Percentiles rank a stretch among this genome's conserved stretches.
Evolutionary conservation across 306 rosid genomes (phyloP).

Genomic region (Cucurbita pepo): DNA sequence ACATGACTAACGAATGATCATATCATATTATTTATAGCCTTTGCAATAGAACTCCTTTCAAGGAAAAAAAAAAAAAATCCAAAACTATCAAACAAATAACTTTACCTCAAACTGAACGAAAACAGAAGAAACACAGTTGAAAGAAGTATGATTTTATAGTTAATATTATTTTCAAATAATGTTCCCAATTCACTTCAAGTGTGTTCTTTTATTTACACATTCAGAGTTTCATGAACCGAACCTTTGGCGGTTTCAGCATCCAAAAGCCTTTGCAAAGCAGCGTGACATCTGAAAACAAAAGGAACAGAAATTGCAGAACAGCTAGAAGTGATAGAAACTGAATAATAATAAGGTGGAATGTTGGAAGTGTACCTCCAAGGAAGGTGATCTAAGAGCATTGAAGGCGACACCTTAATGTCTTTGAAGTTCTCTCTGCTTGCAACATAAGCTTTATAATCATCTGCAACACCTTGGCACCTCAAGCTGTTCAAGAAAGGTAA

Average conservation of each 20-base stretch:
- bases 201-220: constrained; percentile 8
- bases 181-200: not conserved
- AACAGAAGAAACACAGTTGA: not conserved
- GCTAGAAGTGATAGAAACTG: not conserved
- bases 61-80: not conserved
- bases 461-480: constrained; percentile 19
- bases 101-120: not conserved
- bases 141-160: not conserved
- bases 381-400: constrained; percentile 96
- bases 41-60: not conserved
- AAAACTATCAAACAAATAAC: not conserved
- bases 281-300: constrained; percentile 37
- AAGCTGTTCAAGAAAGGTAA: constrained; percentile 17
- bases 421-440: constrained; percentile 63
- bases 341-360: not conserved
- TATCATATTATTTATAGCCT: not conserved
- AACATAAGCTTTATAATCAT: constrained; percentile 43
- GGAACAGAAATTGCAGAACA: constrained; percentile 9
- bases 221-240: constrained; percentile 10
- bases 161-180: not conserved
- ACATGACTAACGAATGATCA: not conserved
- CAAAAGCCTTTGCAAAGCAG: constrained; percentile 39
- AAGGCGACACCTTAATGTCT: constrained; percentile 69
- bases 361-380: constrained; percentile 74
- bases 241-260: constrained; percentile 18